Evolutionary conservation across 768 basidiomycete genomes (phyloP), one percentile per base, ranked within the genome.

Genomic region (Tylopilus cervinicoccineus): DNA sequence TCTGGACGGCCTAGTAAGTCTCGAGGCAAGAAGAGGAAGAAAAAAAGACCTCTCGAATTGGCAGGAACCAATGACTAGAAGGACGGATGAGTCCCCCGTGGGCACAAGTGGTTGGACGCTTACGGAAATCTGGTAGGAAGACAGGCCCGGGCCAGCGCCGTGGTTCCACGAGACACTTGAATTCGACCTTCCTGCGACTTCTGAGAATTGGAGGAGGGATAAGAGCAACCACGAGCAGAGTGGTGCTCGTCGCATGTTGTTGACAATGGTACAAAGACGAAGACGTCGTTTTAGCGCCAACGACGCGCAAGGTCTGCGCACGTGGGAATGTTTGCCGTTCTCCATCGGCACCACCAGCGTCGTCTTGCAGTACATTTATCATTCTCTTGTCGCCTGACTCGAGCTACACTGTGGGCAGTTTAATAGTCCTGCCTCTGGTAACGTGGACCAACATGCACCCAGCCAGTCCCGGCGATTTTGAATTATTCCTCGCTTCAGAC

Each of bases 1-100:
- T 72, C 81, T 83, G 20, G 1, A 33, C 13, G 17, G 24, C 17
- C 3, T 5, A 43, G 33, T 23, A 43, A 31, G 17, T 14, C 6
- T 27, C 11, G 16, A 17, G 28, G 23, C 10, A 6, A 10, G 9
- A 11, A 22, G 10, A 14, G 19, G 6, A 9, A 24, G 19, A 29
- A 23, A 40, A 20, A 41, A n/a, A 7, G 3, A 64, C 66, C 53
- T 53, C 22, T 54, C 28, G 26, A 44, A 37, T 49, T 39, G 28
- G 61, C 50, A 29, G 61, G 44, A n/a, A 34, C 47, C 20, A 66
- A 50, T 3, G 58, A 59, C 64, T 65, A 24, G 23, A 33, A 17
- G 13, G 6, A 28, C 12, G 29, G 1, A 41, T 67, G 24, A 65
- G 41, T 40, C 12, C 19, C 48, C 50, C 44, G 54, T 32, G 31